phyloP scores from a whole-genome alignment of 2,329 filamentous ascomycete genomes.

The Geosmithia morbida region DNA sequence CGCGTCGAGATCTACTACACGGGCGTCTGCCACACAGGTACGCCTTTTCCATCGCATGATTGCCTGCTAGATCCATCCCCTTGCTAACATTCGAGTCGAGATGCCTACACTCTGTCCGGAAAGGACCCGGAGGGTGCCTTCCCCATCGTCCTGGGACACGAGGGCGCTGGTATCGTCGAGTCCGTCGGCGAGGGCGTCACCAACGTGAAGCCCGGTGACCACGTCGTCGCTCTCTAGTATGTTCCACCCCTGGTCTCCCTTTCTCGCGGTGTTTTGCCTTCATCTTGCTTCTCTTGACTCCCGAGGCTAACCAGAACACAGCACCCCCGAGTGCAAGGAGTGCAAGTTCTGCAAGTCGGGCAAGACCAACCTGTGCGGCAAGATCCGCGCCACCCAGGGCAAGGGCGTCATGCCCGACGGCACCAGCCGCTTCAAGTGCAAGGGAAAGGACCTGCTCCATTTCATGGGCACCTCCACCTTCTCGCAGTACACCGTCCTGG shows the following conservation, averaged over 20 bases:
- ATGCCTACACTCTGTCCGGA: slow-evolving; percentile 88
- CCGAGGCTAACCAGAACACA: slow-evolving; percentile 17
- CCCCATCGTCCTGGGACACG: slow-evolving; percentile 77
- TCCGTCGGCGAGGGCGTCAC: slow-evolving; percentile 91
- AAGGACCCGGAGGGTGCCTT: slow-evolving; percentile 96
- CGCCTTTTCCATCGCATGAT: background rate
- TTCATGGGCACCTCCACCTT: slow-evolving; percentile 99
- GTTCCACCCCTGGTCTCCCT: slow-evolving; percentile 15
- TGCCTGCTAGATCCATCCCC: no score
- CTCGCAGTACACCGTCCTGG: slow-evolving; percentile 96
- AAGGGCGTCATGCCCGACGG: slow-evolving; percentile 95
- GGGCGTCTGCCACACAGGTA: slow-evolving; percentile 96
- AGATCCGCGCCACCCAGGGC: slow-evolving; percentile 95
- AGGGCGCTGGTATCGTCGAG: slow-evolving; percentile 85
- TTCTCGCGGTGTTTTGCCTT: no score
- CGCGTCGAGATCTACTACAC: slow-evolving; percentile 96
- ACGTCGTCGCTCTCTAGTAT: slow-evolving; percentile 80
- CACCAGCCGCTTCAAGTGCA: slow-evolving; percentile 85
- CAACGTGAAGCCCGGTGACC: slow-evolving; percentile 84
- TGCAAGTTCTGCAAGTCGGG: slow-evolving; percentile 99
- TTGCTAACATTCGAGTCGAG: slow-evolving; percentile 22
- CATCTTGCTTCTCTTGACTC: background rate
- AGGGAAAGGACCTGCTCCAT: slow-evolving; percentile 88
- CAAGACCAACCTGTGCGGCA: slow-evolving; percentile 98
- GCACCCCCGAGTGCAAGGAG: slow-evolving; percentile 90